A percentile compares a stretch with the other conserved stretches of the same genome.
Evolutionary conservation across 2,329 filamentous ascomycete genomes (phyloP).

Genomic region (Penicillium psychrosexuale): DNA sequence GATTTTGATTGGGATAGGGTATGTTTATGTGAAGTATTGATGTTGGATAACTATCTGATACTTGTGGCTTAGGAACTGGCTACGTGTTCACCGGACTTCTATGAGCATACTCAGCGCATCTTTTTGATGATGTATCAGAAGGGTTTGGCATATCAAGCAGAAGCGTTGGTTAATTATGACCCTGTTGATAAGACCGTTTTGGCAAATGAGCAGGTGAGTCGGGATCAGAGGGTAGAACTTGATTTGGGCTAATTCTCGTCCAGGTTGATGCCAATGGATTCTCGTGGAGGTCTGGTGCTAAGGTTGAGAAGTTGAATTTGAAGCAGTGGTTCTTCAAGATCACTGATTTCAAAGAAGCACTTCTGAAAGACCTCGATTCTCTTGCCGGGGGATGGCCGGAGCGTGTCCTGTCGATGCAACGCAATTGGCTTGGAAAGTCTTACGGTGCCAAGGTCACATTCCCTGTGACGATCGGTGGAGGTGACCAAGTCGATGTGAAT

Average conservation of each 20-base stretch:
- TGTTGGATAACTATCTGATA: slow-evolving; percentile 3
- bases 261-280: slow-evolving; percentile 74
- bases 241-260: slow-evolving; percentile 2
- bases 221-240: not conserved
- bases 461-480: slow-evolving; percentile 48
- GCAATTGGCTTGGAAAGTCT: slow-evolving; percentile 83
- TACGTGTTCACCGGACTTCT: slow-evolving; percentile 81
- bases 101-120: slow-evolving; percentile 83
- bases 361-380: slow-evolving; percentile 67
- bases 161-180: slow-evolving; percentile 86
- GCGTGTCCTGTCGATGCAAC: slow-evolving; percentile 76
- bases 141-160: slow-evolving; percentile 76
- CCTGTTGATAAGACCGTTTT: slow-evolving; percentile 85
- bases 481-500: slow-evolving; percentile 51
- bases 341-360: slow-evolving; percentile 69
- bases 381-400: slow-evolving; percentile 75
- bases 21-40: slow-evolving; percentile 36
- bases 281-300: slow-evolving; percentile 84
- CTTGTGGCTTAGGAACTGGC: slow-evolving; percentile 66
- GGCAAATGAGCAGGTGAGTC: slow-evolving; percentile 72
- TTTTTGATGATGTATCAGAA: slow-evolving; percentile 73
- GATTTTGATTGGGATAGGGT: slow-evolving; percentile 81
- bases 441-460: slow-evolving; percentile 71
- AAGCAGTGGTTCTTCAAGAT: slow-evolving; percentile 92
- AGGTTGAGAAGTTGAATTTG: slow-evolving; percentile 72